Conservation (phyloP, 805 yeast species). For the Starmerella khaoyaiensis region DNA sequence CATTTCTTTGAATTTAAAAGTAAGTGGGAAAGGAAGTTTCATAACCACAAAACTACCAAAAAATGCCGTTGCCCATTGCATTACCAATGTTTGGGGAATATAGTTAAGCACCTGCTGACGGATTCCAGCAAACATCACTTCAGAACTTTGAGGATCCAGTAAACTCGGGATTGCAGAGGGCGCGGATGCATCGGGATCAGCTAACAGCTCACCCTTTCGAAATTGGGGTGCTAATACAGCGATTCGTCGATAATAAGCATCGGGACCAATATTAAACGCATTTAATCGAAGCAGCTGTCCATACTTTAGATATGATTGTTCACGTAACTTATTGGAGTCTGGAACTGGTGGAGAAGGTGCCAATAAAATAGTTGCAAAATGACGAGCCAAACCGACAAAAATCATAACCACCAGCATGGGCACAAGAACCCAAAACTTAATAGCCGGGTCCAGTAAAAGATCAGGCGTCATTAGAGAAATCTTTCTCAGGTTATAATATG, state of each 20-base stretch:
- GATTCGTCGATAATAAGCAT: conserved; percentile 44
- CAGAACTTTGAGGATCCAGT: conserved; percentile 57
- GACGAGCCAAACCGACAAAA: conserved; percentile 65
- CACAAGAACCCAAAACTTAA: conserved; percentile 78
- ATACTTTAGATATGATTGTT: conserved; percentile 43
- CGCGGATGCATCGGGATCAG: conserved; percentile 33
- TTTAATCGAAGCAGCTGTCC: conserved; percentile 47
- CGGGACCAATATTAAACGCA: conserved; percentile 37
- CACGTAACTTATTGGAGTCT: conserved; percentile 40
- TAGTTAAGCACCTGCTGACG: conserved; percentile 72
- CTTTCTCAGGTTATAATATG: neutral
- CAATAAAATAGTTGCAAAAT: conserved; percentile 49
- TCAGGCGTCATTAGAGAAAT: conserved; percentile 27
- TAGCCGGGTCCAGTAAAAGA: conserved; percentile 59
- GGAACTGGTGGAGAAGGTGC: conserved; percentile 45
- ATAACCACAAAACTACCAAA: conserved; percentile 82
- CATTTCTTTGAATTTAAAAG: conserved; percentile 82
- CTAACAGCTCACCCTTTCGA: conserved; percentile 42
- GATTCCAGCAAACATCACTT: conserved; percentile 60
- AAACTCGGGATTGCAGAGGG: conserved; percentile 39
- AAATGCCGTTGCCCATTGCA: conserved; percentile 93
- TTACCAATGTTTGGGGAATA: conserved; percentile 81
- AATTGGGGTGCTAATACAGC: conserved; percentile 37
- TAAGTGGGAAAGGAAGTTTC: conserved; percentile 84
- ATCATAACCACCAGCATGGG: conserved; percentile 89